These are phyloP conservation scores for Pterulicium gracile DNA, from an alignment of 1,284 basidiomycete genomes.

Conservation along the genomic window DNA sequence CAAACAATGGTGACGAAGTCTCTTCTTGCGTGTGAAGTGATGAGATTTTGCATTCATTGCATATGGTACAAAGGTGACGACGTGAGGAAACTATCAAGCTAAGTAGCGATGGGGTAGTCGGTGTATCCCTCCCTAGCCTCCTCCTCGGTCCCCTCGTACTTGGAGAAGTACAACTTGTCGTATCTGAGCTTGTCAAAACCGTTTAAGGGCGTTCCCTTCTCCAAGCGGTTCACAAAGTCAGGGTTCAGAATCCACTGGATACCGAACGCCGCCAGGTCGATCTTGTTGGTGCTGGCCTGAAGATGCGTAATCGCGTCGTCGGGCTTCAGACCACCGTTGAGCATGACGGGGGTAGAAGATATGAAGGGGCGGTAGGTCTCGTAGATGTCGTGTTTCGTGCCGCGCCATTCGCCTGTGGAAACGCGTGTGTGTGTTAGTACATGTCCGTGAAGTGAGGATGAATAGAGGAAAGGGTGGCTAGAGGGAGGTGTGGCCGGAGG, in stretches of 20 bases:
- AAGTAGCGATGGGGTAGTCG: constrained; percentile 5
- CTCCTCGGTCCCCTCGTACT: neutral
- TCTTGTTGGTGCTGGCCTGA: constrained; percentile 10
- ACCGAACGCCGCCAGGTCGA: constrained; percentile 15
- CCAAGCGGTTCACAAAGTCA: constrained; percentile 15
- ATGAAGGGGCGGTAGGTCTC: constrained; percentile 23
- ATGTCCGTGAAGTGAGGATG: neutral
- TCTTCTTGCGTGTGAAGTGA: too few species aligned
- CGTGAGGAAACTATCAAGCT: too few species aligned
- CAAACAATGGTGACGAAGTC: too few species aligned
- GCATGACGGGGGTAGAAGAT: constrained; percentile 15
- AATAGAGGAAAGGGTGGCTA: neutral
- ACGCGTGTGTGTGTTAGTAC: neutral
- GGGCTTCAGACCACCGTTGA: constrained; percentile 15
- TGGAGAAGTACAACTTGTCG: neutral
- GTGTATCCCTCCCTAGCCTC: neutral
- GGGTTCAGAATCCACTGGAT: constrained; percentile 16
- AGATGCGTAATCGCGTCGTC: constrained; percentile 14
- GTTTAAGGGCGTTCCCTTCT: constrained; percentile 10
- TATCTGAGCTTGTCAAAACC: neutral
- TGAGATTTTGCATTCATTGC: too few species aligned
- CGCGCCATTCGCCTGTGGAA: constrained; percentile 13
- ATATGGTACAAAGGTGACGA: too few species aligned
- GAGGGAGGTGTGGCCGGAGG: neutral
- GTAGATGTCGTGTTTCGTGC: constrained; percentile 17